Conservation (phyloP, 257 asterid genomes). For the Osmanthus fragrans region DNA sequence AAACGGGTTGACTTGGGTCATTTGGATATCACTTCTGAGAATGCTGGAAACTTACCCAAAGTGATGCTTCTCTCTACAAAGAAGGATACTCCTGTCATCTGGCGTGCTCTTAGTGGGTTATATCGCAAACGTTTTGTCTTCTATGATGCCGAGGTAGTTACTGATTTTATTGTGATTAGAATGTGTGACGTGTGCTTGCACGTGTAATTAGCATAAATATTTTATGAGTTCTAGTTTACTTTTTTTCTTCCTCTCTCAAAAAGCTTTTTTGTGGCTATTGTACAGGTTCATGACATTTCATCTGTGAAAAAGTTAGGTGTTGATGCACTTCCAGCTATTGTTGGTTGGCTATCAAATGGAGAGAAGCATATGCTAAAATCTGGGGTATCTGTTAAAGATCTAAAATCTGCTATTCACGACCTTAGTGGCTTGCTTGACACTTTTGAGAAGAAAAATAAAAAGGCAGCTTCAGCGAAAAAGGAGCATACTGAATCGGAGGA, state of each 20-base stretch:
- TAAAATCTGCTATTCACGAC: constrained; percentile 75
- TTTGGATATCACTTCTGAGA: constrained; percentile 45
- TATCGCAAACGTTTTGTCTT: constrained; percentile 61
- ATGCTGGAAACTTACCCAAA: constrained; percentile 55
- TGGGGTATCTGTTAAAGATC: constrained; percentile 75
- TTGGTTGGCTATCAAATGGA: constrained; percentile 87
- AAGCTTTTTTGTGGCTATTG: constrained; percentile 10
- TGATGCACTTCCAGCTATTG: constrained; percentile 77
- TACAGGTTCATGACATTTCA: constrained; percentile 67
- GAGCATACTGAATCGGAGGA: constrained; percentile 43
- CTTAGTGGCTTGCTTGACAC: constrained; percentile 67
- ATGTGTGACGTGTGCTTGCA: neutral
- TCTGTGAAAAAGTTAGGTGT: constrained; percentile 57
- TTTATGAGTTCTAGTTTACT: neutral
- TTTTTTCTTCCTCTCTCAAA: constrained; percentile 9
- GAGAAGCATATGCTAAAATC: constrained; percentile 63
- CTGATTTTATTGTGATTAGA: neutral
- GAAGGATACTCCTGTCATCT: constrained; percentile 81
- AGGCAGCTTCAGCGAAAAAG: constrained; percentile 52
- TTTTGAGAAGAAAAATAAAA: constrained; percentile 69
- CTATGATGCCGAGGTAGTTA: constrained; percentile 76
- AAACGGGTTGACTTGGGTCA: constrained; percentile 61
- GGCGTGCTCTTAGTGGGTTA: constrained; percentile 91
- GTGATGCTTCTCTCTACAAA: constrained; percentile 87
- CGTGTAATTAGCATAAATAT: neutral